Conservation (phyloP, 352 stramenopile species). For the Albugo candida region DNA sequence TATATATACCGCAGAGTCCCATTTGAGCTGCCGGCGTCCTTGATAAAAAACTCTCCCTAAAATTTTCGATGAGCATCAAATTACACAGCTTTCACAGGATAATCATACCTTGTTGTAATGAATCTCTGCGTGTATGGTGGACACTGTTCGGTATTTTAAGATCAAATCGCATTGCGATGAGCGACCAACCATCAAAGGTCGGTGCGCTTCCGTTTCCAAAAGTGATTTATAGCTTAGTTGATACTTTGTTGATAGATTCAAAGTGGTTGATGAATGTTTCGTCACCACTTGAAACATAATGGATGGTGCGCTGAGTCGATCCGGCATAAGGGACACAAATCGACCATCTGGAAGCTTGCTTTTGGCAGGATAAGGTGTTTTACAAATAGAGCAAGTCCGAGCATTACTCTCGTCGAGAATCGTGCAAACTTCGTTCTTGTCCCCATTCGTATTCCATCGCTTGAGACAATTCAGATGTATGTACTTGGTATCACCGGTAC, state of each 20-base stretch:
- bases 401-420: constrained; percentile 69
- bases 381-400: constrained; percentile 76
- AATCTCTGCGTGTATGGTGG: constrained; percentile 86
- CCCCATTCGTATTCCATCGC: constrained; percentile 85
- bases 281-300: constrained; percentile 82
- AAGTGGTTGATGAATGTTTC: constrained; percentile 66
- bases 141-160: constrained; percentile 90
- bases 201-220: constrained; percentile 80
- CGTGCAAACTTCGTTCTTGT: constrained; percentile 80
- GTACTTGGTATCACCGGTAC: constrained; percentile 88
- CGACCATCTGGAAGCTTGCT: constrained; percentile 50
- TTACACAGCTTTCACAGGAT: too few species aligned
- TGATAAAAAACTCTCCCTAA: constrained; percentile 84
- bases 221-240: constrained; percentile 83
- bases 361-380: constrained; percentile 66
- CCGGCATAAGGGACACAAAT: constrained; percentile 51
- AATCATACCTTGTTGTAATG: constrained; percentile 56
- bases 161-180: constrained; percentile 89
- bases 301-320: constrained; percentile 52
- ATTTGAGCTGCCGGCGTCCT: constrained; percentile 86
- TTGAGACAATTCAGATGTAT: constrained; percentile 91
- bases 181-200: constrained; percentile 81
- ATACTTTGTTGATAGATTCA: constrained; percentile 72
- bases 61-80: too few species aligned
- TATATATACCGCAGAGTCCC: constrained; percentile 88